Evolutionary conservation across 768 basidiomycete species (phyloP).

Genomic region (Psilocybe azurescens): DNA sequence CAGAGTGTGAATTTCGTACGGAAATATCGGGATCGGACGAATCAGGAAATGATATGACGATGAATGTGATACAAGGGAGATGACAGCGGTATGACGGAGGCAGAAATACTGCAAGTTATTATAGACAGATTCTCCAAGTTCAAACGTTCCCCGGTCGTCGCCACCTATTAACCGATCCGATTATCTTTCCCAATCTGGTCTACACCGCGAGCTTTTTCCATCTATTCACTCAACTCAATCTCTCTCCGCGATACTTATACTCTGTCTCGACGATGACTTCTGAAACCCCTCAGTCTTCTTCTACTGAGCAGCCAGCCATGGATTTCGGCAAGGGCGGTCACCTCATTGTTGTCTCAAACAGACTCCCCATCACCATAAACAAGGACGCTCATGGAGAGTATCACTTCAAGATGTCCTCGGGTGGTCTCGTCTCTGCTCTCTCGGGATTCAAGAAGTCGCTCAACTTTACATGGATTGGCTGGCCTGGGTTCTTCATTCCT

Average conservation of each 20-base stretch:
- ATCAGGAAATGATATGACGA: constrained; percentile 9
- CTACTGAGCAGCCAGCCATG: constrained; percentile 44
- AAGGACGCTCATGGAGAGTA: constrained; percentile 93
- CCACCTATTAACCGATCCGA: constrained; percentile 25
- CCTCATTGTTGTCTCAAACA: constrained; percentile 95
- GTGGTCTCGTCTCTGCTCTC: constrained; percentile 96
- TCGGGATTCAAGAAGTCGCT: constrained; percentile 98
- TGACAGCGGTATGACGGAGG: constrained; percentile 5
- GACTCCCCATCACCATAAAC: constrained; percentile 93
- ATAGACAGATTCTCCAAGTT: constrained; percentile 7
- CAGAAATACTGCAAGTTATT: background rate
- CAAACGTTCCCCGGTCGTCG: constrained; percentile 35
- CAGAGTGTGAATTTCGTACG: background rate
- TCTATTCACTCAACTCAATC: constrained; percentile 24
- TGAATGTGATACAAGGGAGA: background rate
- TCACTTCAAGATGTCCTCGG: constrained; percentile 99
- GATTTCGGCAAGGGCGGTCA: constrained; percentile 58
- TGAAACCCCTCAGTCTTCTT: constrained; percentile 30
- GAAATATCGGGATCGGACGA: constrained; percentile 3
- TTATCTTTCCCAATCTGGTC: constrained; percentile 41
- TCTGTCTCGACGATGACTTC: constrained; percentile 29
- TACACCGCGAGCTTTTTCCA: constrained; percentile 30
- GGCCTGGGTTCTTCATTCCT: constrained; percentile 95
- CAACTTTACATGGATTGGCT: constrained; percentile 97
- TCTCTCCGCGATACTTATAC: constrained; percentile 29